These are phyloP conservation scores for Fraxinus quadrangulata DNA, from an alignment of 257 asterid species.

Conservation along the genomic window DNA sequence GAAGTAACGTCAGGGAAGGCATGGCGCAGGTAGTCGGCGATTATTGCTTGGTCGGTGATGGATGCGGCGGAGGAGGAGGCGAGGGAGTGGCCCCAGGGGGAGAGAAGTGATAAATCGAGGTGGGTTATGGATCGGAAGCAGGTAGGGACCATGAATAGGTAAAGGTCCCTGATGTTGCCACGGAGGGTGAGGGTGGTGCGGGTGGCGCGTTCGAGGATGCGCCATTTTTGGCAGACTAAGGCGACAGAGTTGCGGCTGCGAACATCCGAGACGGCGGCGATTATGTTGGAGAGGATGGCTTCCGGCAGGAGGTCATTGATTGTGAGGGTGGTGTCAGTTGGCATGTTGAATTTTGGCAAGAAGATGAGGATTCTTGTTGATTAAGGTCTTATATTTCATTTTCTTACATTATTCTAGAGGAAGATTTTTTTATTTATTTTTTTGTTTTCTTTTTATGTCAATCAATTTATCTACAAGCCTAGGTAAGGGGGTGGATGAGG, in stretches of 20 bases:
- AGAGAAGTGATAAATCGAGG: constrained; percentile 81
- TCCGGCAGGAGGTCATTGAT: constrained; percentile 71
- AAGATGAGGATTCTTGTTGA: not conserved
- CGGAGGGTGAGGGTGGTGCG: constrained; percentile 82
- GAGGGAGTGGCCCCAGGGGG: constrained; percentile 90
- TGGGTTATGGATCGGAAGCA: constrained; percentile 60
- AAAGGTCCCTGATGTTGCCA: constrained; percentile 70
- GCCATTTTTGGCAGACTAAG: constrained; percentile 74
- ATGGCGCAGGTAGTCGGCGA: constrained; percentile 59
- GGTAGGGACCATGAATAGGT: constrained; percentile 47
- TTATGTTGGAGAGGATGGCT: constrained; percentile 64
- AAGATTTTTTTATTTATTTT: not conserved
- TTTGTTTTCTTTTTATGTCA: not conserved
- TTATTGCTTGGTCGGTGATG: constrained; percentile 41
- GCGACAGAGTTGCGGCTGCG: constrained; percentile 86
- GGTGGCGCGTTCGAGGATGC: constrained; percentile 62
- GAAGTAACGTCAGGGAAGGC: constrained; percentile 64
- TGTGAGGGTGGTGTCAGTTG: not conserved
- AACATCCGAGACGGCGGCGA: constrained; percentile 66
- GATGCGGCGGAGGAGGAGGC: constrained; percentile 16
- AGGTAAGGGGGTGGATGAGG: not conserved
- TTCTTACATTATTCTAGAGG: not conserved
- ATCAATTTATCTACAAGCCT: not conserved
- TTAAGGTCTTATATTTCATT: not conserved
- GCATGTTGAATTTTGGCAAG: constrained; percentile 1